Percentiles rank a stretch among this genome's conserved stretches.
Conservation (phyloP, 2,329 filamentous ascomycete genomes). For the Curvularia eragrostidis region DNA sequence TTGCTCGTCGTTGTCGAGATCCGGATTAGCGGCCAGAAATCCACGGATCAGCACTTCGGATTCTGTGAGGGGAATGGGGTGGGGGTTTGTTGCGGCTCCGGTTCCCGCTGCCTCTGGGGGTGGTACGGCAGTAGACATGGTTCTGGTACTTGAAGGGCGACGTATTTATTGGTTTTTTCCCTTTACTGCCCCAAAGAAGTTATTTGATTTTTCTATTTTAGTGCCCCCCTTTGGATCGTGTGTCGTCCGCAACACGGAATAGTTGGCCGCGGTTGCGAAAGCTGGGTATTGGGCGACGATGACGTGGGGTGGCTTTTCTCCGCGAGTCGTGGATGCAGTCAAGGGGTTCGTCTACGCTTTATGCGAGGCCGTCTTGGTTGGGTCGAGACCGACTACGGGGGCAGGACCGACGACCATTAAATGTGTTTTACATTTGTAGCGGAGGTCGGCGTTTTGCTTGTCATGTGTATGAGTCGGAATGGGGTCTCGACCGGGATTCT, state of each 20-base stretch:
- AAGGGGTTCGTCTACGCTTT: constrained; percentile 1
- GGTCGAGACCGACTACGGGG: background rate
- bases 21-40: constrained; percentile 44
- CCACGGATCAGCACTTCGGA: constrained; percentile 44
- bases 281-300: constrained; percentile 12
- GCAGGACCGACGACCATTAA: constrained; percentile 12
- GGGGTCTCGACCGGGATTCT: constrained; percentile 29
- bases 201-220: constrained; percentile 9
- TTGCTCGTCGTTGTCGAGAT: constrained; percentile 34
- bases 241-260: constrained; percentile 5
- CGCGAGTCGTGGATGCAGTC: constrained; percentile 12
- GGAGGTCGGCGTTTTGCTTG: constrained; percentile 41
- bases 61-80: constrained; percentile 39
- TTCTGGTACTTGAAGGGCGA: constrained; percentile 8
- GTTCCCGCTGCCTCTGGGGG: constrained; percentile 13
- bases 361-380: background rate
- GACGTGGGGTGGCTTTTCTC: constrained; percentile 20
- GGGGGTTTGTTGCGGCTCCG: constrained; percentile 20
- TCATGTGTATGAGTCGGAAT: constrained; percentile 33
- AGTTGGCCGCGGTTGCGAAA: constrained; percentile 10
- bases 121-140: constrained; percentile 19
- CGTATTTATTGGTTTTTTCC: constrained; percentile 3
- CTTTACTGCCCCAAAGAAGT: background rate
- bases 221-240: constrained; percentile 3
- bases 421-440: constrained; percentile 25